Base-by-base conservation (phyloP, 2,329 filamentous ascomycete species). In the Alternaria solani region DNA sequence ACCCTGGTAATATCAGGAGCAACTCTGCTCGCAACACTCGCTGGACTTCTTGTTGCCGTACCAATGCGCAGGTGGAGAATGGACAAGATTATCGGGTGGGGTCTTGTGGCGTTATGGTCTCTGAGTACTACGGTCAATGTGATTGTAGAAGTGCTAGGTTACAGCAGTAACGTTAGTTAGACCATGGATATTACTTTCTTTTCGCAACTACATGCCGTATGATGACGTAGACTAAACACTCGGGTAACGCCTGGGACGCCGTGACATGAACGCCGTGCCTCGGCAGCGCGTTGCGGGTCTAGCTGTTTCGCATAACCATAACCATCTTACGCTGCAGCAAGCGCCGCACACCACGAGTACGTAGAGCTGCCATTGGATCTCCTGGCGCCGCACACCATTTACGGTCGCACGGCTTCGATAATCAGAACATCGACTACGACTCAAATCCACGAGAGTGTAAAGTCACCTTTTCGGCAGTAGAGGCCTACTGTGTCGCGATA, bases 1-100 rank as follows among this genome's bases (percentile, higher is more conserved):
- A 96, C 94, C 4, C 81, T 99, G 64, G 84, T 97, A 70, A 89
- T 99, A 39, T 94, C 90, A 53, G 91, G 92, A 1, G 85, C 91
- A n/a, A 94, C 92, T 2, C 82, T 99, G 65, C 81, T 99, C 23
- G 74, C 93, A 28, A 97, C 93, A 1, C 82, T 99, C 18, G 79
- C 94, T 4, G 88, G 90, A 3, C 80, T 99, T 66, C 82, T 99
- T 62, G 84, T 96, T 28, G 84, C 89, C 1, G 92, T 99, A 54
- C 95, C 95, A 54, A 52, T 69, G 62, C 67, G 76, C 49, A 64
- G 63, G 54, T 78, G 76, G 76, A 72, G 68, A 59, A 78, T 78
- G 76, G 76, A 78, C 58, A 75, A 63, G 62, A 63, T 65, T 32
- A 75, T 99, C 68, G 95, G 95, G 14, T 91, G 88, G 84, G 87